Evolutionary conservation across 805 yeast genomes (phyloP).

Genomic region (Kodamaea kaohsiungensis): DNA sequence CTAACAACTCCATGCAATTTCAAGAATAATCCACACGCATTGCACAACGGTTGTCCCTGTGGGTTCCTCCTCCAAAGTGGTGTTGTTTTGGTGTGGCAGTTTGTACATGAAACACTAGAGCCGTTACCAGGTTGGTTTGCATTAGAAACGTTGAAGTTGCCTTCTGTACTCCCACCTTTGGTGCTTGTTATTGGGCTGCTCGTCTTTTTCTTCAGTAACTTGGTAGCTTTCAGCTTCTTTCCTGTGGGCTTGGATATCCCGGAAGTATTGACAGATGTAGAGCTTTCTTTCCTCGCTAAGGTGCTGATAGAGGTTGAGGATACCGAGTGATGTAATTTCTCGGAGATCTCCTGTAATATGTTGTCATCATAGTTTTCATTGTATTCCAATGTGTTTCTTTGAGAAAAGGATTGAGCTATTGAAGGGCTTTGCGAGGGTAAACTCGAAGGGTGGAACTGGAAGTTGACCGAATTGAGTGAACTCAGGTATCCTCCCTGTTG

Average conservation of each 20-base stretch:
- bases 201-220: slow-evolving; percentile 10
- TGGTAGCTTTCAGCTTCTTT: slow-evolving; percentile 7
- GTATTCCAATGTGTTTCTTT: not conserved
- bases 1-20: slow-evolving; percentile 95
- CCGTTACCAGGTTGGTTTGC: not conserved
- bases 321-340: slow-evolving; percentile 7
- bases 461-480: slow-evolving; percentile 2
- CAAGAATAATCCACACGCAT: slow-evolving; percentile 92
- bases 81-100: slow-evolving; percentile 89
- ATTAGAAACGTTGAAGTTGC: not conserved
- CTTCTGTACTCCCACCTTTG: not conserved
- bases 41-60: slow-evolving; percentile 89
- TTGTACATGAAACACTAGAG: slow-evolving; percentile 57
- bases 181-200: not conserved
- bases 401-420: not conserved
- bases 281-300: slow-evolving; percentile 6
- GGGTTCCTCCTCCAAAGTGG: slow-evolving; percentile 96
- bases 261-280: slow-evolving; percentile 2
- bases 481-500: slow-evolving; percentile 8
- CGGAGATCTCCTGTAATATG: slow-evolving; percentile 7
- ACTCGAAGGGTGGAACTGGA: slow-evolving; percentile 9
- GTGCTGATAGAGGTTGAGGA: slow-evolving; percentile 8
- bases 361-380: slow-evolving; percentile 5
- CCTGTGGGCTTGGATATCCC: slow-evolving; percentile 1
- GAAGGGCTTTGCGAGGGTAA: slow-evolving; percentile 11